Percentiles rank a stretch among this genome's conserved stretches.
Evolutionary conservation across 2,329 filamentous ascomycete species (phyloP).

Genomic region (Beauveria asiatica): DNA sequence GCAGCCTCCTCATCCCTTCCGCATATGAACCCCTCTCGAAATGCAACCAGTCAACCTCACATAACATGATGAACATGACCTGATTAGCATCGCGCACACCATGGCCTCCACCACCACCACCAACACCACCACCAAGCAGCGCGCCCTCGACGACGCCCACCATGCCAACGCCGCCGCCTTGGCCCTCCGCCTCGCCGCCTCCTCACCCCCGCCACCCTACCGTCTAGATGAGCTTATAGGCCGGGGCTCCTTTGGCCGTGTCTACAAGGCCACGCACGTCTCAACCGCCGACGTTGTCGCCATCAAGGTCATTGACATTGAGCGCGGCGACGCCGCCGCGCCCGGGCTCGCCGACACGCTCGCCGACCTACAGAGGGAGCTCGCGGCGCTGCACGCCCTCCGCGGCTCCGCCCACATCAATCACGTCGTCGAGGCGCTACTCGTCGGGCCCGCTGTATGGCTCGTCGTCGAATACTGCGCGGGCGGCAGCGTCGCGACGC

Average conservation of each 20-base stretch:
- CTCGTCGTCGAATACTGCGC: conserved; percentile 62
- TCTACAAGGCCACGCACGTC: conserved; percentile 45
- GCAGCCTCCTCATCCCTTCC: neutral
- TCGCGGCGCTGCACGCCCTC: conserved; percentile 48
- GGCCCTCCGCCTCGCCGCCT: conserved; percentile 47
- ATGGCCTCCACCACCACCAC: neutral
- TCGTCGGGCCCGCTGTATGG: conserved; percentile 57
- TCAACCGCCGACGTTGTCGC: conserved; percentile 42
- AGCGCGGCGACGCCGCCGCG: conserved; percentile 56
- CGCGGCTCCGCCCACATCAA: conserved; percentile 58
- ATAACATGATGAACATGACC: no score
- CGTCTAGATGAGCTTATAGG: conserved; percentile 56
- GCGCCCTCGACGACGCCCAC: conserved; percentile 52
- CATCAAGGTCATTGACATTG: conserved; percentile 69
- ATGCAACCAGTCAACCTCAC: no score
- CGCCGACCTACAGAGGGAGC: conserved; percentile 42
- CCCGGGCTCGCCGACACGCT: conserved; percentile 40
- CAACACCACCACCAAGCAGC: conserved; percentile 4
- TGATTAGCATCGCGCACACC: neutral
- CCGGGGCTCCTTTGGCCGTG: conserved; percentile 57
- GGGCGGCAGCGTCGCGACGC: conserved; percentile 56
- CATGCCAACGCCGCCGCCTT: conserved; percentile 53
- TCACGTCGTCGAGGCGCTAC: conserved; percentile 54
- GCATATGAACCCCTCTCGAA: no score
- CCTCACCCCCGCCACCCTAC: conserved; percentile 49